Base-by-base conservation (phyloP, 2,329 filamentous ascomycete species). In the Pestalotiopsis sp. region DNA sequence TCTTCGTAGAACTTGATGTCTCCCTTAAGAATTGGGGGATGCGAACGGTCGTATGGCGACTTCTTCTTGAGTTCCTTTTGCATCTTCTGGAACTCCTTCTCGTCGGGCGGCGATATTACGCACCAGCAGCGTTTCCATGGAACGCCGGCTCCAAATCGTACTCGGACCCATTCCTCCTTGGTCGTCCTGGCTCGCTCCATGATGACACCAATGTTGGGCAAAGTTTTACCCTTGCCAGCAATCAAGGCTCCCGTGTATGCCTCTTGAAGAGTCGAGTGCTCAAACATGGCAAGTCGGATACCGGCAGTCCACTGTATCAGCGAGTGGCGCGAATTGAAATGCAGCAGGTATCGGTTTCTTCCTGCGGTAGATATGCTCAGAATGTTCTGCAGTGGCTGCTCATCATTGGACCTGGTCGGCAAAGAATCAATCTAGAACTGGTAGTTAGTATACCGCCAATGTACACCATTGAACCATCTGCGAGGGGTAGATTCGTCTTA, bases 81-180 rank as follows among this genome's bases (percentile, higher is more conserved):
- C 66, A 91, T 83, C 78, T 94, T 97, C 72, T 91, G 88, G 71
- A 90, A 90, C 74, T 97, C 94, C 82, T 98, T 99, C 81, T 98
- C 94, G 75, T 97, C 93, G 0, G 96, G 95, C 2, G 95, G 96
- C 6, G 89, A 89, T 68, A 98, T 92, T 66, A 98, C 94, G 79
- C 94, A 98, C 94, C 95, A 99, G 80, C 94, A 99, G 52, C 95
- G 91, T 76, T 92, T 90, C 96, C 96, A 99, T 0, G 95, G 94
- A 10, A 96, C 97, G 60, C 96, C 96, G 39, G 96, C 94, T 55
- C 96, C 96, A 75, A 99, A 99, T 68, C 96, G 88, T 64, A 99
- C 96, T 70, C 96, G 88, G 20, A 94, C 94, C 96, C 96, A 99
- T 76, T 97, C 94, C 77, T 97, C 94, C 55, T 92, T 89, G 73